Percentiles rank a stretch among this genome's conserved stretches.
Evolutionary conservation across 2,329 filamentous ascomycete species (phyloP).

Genomic region (Pseudogymnoascus sp.): DNA sequence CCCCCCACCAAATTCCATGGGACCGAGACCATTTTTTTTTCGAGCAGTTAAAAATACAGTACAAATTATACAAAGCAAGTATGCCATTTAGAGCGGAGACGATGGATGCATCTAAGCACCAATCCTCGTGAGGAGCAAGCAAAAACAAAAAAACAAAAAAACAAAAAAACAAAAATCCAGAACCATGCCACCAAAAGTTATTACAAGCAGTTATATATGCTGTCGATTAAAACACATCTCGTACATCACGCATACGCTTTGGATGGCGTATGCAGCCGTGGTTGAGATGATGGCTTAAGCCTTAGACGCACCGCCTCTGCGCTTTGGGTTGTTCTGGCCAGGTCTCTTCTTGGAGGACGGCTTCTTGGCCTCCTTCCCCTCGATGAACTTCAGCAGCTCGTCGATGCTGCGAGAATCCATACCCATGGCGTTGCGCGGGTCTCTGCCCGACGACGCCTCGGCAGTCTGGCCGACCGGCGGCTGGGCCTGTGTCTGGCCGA

Average conservation of each 20-base stretch:
- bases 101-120: neutral
- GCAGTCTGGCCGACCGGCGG: constrained; percentile 54
- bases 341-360: constrained; percentile 47
- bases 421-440: constrained; percentile 22
- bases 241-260: neutral
- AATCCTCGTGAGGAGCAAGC: neutral
- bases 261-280: neutral
- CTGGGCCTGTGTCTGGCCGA: constrained; percentile 50
- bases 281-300: neutral
- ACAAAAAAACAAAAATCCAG: neutral
- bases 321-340: constrained; percentile 47
- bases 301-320: constrained; percentile 32
- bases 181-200: neutral
- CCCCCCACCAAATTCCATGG: neutral
- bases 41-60: neutral
- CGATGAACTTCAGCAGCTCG: constrained; percentile 89
- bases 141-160: no score
- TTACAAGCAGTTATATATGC: constrained; percentile 1
- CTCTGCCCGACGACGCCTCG: constrained; percentile 34
- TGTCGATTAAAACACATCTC: constrained; percentile 1
- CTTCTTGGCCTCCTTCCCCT: constrained; percentile 55
- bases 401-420: constrained; percentile 81
- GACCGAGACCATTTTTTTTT: neutral
- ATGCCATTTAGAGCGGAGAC: neutral
- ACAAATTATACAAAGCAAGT: neutral